Conservation (phyloP, 2,329 filamentous ascomycete species). For the Penicillium digitatum region DNA sequence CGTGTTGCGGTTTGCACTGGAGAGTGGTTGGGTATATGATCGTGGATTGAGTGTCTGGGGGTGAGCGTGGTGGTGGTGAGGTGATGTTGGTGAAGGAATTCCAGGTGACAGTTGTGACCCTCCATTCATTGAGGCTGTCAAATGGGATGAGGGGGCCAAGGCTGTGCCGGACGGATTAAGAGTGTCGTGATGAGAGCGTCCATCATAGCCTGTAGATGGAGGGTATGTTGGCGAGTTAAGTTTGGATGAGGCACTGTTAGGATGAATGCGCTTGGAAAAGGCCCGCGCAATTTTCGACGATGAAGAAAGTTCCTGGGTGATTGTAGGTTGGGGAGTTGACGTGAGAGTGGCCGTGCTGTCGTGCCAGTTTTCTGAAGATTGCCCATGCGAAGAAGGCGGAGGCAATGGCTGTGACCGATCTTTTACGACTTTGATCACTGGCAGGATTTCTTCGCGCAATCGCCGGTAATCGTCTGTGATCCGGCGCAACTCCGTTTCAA, state of each 20-base stretch:
- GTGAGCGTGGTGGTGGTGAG: slow-evolving; percentile 38
- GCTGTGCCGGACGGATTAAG: slow-evolving; percentile 67
- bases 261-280: slow-evolving; percentile 68
- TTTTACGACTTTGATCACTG: slow-evolving; percentile 84
- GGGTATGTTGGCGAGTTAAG: slow-evolving; percentile 70
- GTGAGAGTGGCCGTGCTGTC: slow-evolving; percentile 40
- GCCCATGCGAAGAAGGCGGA: slow-evolving; percentile 38
- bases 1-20: slow-evolving; percentile 26
- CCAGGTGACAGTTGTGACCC: slow-evolving; percentile 52
- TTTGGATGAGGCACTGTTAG: slow-evolving; percentile 69
- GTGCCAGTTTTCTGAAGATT: slow-evolving; percentile 22
- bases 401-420: slow-evolving; percentile 87
- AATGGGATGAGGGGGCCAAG: slow-evolving; percentile 65
- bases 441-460: slow-evolving; percentile 84
- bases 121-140: slow-evolving; percentile 64
- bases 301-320: slow-evolving; percentile 42
- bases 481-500: slow-evolving; percentile 77
- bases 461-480: slow-evolving; percentile 85
- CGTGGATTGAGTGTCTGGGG: slow-evolving; percentile 44
- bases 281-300: slow-evolving; percentile 61
- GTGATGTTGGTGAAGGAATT: slow-evolving; percentile 46
- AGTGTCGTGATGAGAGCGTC: slow-evolving; percentile 55
- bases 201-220: slow-evolving; percentile 62
- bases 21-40: slow-evolving; percentile 39
- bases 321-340: slow-evolving; percentile 29